Conservation (phyloP, 139 green algal species). For the Klebsormidium nitens region DNA sequence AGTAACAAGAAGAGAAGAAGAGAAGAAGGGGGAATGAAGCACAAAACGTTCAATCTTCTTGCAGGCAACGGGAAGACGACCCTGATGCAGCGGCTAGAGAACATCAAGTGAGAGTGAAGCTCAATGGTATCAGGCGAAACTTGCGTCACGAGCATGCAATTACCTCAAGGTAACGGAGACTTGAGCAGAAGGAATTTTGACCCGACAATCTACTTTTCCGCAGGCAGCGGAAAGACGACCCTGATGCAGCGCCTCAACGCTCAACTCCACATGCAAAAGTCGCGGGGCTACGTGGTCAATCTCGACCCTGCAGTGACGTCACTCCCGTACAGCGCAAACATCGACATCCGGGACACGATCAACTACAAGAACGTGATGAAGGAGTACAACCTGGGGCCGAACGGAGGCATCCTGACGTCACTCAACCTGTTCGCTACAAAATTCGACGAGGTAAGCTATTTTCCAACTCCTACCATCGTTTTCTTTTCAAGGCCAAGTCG, state of each 20-base stretch:
- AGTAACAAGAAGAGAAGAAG: no score
- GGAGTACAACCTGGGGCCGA: constrained; percentile 92
- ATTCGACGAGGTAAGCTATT: constrained; percentile 83
- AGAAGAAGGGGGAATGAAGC: neutral
- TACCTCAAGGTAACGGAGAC: neutral
- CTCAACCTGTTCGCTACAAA: constrained; percentile 96
- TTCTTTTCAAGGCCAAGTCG: no score
- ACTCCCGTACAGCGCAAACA: constrained; percentile 85
- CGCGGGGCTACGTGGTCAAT: constrained; percentile 87
- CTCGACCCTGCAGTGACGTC: constrained; percentile 87
- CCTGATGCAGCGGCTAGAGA: constrained; percentile 77
- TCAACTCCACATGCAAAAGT: constrained; percentile 56
- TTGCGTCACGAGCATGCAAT: neutral
- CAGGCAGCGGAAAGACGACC: constrained; percentile 84
- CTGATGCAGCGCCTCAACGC: constrained; percentile 83
- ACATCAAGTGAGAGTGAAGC: neutral
- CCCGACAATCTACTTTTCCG: constrained; percentile 1
- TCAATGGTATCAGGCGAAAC: neutral
- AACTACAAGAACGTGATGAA: constrained; percentile 99
- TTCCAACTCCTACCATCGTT: constrained; percentile 7
- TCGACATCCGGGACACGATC: constrained; percentile 97
- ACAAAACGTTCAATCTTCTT: neutral
- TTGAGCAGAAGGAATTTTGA: no score
- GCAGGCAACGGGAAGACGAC: constrained; percentile 77
- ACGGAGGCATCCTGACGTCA: constrained; percentile 93